Base-by-base conservation (phyloP, 2,329 filamentous ascomycete species). In the Pseudogymnoascus sp. region DNA sequence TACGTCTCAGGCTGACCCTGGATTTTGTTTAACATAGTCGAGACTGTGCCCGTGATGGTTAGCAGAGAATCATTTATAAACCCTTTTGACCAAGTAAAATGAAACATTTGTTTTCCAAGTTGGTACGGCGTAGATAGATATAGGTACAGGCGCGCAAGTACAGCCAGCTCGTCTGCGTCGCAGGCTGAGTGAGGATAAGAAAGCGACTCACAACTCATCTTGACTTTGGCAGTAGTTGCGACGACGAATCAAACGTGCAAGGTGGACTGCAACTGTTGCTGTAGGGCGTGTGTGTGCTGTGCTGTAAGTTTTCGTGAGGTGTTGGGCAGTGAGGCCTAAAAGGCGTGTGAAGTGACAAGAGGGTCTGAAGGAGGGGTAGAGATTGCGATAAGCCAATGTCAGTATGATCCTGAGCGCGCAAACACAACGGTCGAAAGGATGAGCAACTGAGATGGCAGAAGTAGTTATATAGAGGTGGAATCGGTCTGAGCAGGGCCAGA, bases 1-100 rank as follows among this genome's bases (percentile, higher is more conserved):
- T 99, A 99, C 80, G 91, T 97, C 70, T 96, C 92, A 69, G 93
- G 93, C 80, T 97, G 93, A 76, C 92, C 92, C 72, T 95, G 91
- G 72, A 97, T 89, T 84, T 93, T 92, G 80, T 93, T 96, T 72
- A 97, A 83, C 91, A 97, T 96, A 73, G 83, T 89, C 69, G 88
- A 80, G 79, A 96, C 92, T 96, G 66, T 63, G 66, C 60, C 45
- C 16, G 49, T 33, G 26, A 62, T 39, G 31, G 61, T 62, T 37
- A 62, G 61, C 52, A 52, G 49, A 21, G 49, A 35, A 14, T 21
- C 29, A 55, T 55, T 55, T 55, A 55, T 19, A 33, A 55, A 55
- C 2, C 29, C 11, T 35, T 33, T 55, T 19, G 49, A 33, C 49
- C 26, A 55, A 33, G 49, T 33, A 33, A 55, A 55, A 55, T 19